Conservation (phyloP, 352 stramenopile genomes). For the Phytophthora foliorum region DNA sequence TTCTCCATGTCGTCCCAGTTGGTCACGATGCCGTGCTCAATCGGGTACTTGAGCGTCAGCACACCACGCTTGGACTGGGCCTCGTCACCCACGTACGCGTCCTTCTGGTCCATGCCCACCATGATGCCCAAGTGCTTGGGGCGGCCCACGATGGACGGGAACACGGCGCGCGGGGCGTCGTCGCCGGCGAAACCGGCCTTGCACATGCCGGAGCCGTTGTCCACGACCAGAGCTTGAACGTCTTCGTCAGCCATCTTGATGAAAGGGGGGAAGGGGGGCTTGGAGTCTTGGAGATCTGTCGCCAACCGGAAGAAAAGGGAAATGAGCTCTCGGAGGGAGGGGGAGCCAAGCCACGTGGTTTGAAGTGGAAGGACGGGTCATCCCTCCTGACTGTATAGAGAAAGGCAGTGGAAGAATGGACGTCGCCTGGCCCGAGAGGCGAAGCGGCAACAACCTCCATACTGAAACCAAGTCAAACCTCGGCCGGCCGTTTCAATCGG, state of each 20-base stretch:
- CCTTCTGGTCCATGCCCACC: slow-evolving; percentile 98
- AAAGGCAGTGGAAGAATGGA: not conserved
- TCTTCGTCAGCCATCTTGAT: slow-evolving; percentile 71
- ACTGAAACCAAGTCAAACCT: slow-evolving; percentile 34
- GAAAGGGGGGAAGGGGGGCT: not conserved
- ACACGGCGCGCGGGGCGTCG: slow-evolving; percentile 76
- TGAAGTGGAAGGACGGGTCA: slow-evolving; percentile 17
- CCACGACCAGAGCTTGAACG: slow-evolving; percentile 53
- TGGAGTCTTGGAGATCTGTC: slow-evolving; percentile 34
- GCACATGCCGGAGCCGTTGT: slow-evolving; percentile 70
- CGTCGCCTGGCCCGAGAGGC: slow-evolving; percentile 17
- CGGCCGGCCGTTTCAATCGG: slow-evolving; percentile 23
- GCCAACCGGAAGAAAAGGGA: slow-evolving; percentile 40
- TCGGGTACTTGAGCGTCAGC: slow-evolving; percentile 97
- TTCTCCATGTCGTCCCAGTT: slow-evolving; percentile 99
- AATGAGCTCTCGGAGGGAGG: slow-evolving; percentile 26
- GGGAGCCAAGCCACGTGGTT: slow-evolving; percentile 26
- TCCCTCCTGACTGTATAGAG: slow-evolving; percentile 13
- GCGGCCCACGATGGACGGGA: slow-evolving; percentile 78
- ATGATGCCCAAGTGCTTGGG: slow-evolving; percentile 98
- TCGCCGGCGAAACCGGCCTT: slow-evolving; percentile 81
- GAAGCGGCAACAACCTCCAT: slow-evolving; percentile 16
- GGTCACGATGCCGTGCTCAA: slow-evolving; percentile 99
- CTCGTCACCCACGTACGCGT: slow-evolving; percentile 95
- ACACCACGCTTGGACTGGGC: slow-evolving; percentile 94